phyloP scores from a whole-genome alignment of 768 basidiomycete species.

The Hygrocybe punicea region DNA sequence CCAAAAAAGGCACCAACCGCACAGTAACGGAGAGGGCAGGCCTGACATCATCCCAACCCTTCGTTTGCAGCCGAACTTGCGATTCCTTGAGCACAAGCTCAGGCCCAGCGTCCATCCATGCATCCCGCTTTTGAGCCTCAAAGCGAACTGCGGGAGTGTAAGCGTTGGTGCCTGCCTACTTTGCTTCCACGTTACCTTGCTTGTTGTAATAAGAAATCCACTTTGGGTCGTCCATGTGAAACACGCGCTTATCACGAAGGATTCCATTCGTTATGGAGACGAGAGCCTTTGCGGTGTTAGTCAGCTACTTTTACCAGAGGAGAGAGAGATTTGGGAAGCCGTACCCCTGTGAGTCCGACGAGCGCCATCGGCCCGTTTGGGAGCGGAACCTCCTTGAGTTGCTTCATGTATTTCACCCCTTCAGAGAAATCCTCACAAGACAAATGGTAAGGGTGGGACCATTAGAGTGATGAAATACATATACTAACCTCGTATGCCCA shows the following conservation, averaged over 20 bases:
- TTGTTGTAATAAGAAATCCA: slow-evolving; percentile 37
- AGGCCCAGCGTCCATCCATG: slow-evolving; percentile 1
- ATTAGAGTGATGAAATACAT: slow-evolving; percentile 1
- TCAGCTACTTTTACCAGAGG: background rate
- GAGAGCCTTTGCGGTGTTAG: slow-evolving; percentile 34
- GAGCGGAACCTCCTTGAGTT: slow-evolving; percentile 6
- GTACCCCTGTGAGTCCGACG: background rate
- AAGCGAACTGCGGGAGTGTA: background rate
- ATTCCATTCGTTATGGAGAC: slow-evolving; percentile 35
- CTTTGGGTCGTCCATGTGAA: slow-evolving; percentile 32
- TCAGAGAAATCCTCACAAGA: slow-evolving; percentile 27
- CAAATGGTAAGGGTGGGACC: background rate
- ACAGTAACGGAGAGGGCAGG: slow-evolving; percentile 38
- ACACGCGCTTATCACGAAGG: slow-evolving; percentile 39
- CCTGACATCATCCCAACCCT: slow-evolving; percentile 29
- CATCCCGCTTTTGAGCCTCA: background rate
- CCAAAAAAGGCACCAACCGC: slow-evolving; percentile 24
- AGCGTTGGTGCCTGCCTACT: background rate
- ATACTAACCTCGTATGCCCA: slow-evolving; percentile 29
- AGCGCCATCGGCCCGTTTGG: background rate
- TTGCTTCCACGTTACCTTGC: slow-evolving; percentile 29
- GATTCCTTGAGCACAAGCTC: background rate
- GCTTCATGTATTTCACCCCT: slow-evolving; percentile 28
- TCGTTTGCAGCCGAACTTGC: slow-evolving; percentile 7
- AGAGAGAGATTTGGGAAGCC: background rate